These are phyloP conservation scores for Halophytophthora batemanensis DNA, from an alignment of 352 stramenopile genomes.

Conservation along the genomic window DNA sequence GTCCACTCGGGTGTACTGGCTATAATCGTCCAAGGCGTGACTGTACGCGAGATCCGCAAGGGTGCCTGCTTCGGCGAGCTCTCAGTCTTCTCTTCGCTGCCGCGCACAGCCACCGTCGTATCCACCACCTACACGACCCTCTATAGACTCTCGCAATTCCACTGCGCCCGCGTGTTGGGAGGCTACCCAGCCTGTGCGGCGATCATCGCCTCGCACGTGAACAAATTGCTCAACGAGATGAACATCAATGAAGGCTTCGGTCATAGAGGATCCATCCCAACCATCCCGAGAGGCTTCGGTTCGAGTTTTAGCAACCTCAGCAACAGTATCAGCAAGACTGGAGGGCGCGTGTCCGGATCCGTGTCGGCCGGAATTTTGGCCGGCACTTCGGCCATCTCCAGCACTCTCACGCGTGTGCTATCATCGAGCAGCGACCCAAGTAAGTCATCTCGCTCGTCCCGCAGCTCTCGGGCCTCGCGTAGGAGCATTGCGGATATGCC, in stretches of 20 bases:
- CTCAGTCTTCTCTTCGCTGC: constrained; percentile 58
- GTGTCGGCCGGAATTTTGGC: constrained; percentile 17
- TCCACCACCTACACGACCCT: constrained; percentile 66
- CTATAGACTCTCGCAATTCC: constrained; percentile 62
- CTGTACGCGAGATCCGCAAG: constrained; percentile 71
- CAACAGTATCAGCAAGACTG: constrained; percentile 1
- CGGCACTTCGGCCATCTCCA: constrained; percentile 20
- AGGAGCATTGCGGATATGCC: constrained; percentile 6
- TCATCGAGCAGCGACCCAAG: constrained; percentile 14
- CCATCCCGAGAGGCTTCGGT: too few species aligned
- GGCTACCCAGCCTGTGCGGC: constrained; percentile 36
- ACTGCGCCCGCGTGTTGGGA: constrained; percentile 48
- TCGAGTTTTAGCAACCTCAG: not conserved
- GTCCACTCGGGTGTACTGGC: constrained; percentile 64
- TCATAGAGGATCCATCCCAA: too few species aligned
- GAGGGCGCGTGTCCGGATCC: constrained; percentile 5
- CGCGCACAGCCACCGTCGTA: constrained; percentile 50
- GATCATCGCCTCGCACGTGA: constrained; percentile 35
- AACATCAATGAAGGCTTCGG: too few species aligned
- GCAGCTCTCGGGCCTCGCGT: not conserved
- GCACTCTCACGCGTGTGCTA: constrained; percentile 14
- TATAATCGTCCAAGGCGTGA: constrained; percentile 50
- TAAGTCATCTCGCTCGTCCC: not conserved
- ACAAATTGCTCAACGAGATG: too few species aligned
- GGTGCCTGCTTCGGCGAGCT: constrained; percentile 69